These are phyloP conservation scores for Mortierella sp. DNA, from an alignment of 371 early-diverging fungal genomes.

Conservation along the genomic window DNA sequence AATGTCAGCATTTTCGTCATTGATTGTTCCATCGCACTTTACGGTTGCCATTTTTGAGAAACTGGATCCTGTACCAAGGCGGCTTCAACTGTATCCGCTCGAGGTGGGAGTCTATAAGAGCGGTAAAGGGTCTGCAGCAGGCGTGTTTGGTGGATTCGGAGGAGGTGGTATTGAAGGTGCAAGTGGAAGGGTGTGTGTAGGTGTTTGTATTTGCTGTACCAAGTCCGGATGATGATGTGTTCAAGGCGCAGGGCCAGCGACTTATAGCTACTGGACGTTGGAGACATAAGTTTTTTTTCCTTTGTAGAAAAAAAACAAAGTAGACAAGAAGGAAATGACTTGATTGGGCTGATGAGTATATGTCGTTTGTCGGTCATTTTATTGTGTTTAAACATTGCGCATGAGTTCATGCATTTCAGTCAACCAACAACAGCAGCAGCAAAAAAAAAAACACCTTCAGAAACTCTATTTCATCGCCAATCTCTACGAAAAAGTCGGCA, in stretches of 20 bases:
- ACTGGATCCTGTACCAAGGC: constrained; percentile 33
- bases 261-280: constrained; percentile 1
- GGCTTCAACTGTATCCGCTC: background rate
- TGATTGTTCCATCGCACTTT: constrained; percentile 47
- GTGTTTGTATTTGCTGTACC: constrained; percentile 83
- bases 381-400: too few relatives aligned
- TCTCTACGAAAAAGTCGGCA: constrained; percentile 43
- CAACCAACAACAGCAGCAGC: too few relatives aligned
- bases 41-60: constrained; percentile 44
- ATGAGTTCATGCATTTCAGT: too few relatives aligned
- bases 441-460: too few relatives aligned
- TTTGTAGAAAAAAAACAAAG: background rate
- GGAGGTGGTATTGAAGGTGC: too few relatives aligned
- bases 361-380: too few relatives aligned
- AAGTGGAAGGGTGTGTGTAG: background rate
- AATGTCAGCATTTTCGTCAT: constrained; percentile 4
- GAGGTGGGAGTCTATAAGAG: background rate
- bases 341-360: too few relatives aligned
- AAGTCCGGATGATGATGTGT: constrained; percentile 91
- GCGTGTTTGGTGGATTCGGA: background rate
- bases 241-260: constrained; percentile 75
- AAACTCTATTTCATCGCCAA: background rate
- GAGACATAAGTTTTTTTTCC: background rate
- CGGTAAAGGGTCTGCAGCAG: too few relatives aligned
- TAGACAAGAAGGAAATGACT: too few relatives aligned